Evolutionary conservation across 805 yeast genomes (phyloP).

Genomic region (Candida silvatica): DNA sequence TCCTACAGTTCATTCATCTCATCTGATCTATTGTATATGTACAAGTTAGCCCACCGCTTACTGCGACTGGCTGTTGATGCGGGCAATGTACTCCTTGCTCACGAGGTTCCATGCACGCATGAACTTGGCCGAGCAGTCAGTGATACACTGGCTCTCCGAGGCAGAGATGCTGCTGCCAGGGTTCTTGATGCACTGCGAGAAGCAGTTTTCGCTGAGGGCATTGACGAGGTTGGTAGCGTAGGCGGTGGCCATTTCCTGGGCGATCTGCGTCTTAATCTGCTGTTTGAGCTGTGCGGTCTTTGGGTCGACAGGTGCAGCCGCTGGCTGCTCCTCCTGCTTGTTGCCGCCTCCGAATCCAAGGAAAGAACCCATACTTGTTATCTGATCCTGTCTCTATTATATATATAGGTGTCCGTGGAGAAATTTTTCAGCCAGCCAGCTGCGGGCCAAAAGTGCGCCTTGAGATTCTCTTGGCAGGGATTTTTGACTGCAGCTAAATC

Average conservation of each 20-base stretch:
- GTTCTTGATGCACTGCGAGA: slow-evolving; percentile 60
- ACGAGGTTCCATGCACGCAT: slow-evolving; percentile 87
- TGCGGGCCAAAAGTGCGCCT: no score
- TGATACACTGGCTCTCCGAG: slow-evolving; percentile 59
- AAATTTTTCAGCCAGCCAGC: no score
- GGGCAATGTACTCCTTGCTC: slow-evolving; percentile 64
- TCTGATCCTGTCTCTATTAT: slow-evolving; percentile 15
- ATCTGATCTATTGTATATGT: no score
- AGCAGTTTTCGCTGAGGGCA: slow-evolving; percentile 81
- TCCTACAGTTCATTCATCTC: no score
- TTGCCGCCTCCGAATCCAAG: slow-evolving; percentile 21
- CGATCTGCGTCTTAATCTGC: slow-evolving; percentile 59
- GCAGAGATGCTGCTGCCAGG: slow-evolving; percentile 45
- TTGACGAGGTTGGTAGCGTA: slow-evolving; percentile 84
- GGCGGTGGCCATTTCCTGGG: slow-evolving; percentile 82
- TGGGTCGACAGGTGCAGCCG: slow-evolving; percentile 7
- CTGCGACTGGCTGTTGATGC: slow-evolving; percentile 34
- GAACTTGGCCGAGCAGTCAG: slow-evolving; percentile 76
- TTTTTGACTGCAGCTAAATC: no score
- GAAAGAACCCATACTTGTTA: slow-evolving; percentile 26
- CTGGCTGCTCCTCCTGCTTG: slow-evolving; percentile 1
- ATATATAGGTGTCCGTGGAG: no score
- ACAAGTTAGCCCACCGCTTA: no score
- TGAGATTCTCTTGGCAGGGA: no score
- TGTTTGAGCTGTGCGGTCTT: slow-evolving; percentile 42